Percentiles rank a stretch among this genome's conserved stretches.
Conservation (phyloP, 495 filamentous ascomycete genomes). For the Achaetomiella virescens region DNA sequence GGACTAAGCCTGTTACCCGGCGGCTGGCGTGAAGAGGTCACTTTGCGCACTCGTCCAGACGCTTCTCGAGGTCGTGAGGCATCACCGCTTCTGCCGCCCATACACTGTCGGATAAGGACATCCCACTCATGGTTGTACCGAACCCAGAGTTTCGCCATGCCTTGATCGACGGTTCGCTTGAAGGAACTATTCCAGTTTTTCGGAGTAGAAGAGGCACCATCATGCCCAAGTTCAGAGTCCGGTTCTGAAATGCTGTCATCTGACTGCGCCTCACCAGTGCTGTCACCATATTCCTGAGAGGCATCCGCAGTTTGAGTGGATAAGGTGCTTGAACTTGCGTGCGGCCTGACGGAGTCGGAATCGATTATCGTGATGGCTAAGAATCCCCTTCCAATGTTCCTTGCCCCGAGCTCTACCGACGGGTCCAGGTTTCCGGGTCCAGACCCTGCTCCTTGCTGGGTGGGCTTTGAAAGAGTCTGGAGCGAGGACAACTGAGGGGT, state of each 20-base stretch:
- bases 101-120: slow-evolving; percentile 16
- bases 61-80: slow-evolving; percentile 8
- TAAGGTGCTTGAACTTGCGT: slow-evolving; percentile 20
- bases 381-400: background rate
- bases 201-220: background rate
- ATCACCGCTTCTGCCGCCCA: slow-evolving; percentile 7
- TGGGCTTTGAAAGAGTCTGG: background rate
- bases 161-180: slow-evolving; percentile 10
- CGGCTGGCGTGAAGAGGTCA: slow-evolving; percentile 3
- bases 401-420: background rate
- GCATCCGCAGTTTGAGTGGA: slow-evolving; percentile 10
- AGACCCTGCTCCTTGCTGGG: background rate
- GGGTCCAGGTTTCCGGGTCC: too few species aligned
- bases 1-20: slow-evolving; percentile 9
- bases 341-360: slow-evolving; percentile 2
- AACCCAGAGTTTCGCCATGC: slow-evolving; percentile 19
- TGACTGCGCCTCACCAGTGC: slow-evolving; percentile 17
- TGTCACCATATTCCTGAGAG: slow-evolving; percentile 10
- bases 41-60: slow-evolving; percentile 8
- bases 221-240: slow-evolving; percentile 16
- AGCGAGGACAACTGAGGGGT: background rate
- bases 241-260: slow-evolving; percentile 26
- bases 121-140: slow-evolving; percentile 25
- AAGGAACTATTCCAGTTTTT: slow-evolving; percentile 12
- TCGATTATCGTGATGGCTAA: background rate